Evolutionary conservation across 1,139 yeast species (phyloP).

Genomic region (Hansenula sp.): DNA sequence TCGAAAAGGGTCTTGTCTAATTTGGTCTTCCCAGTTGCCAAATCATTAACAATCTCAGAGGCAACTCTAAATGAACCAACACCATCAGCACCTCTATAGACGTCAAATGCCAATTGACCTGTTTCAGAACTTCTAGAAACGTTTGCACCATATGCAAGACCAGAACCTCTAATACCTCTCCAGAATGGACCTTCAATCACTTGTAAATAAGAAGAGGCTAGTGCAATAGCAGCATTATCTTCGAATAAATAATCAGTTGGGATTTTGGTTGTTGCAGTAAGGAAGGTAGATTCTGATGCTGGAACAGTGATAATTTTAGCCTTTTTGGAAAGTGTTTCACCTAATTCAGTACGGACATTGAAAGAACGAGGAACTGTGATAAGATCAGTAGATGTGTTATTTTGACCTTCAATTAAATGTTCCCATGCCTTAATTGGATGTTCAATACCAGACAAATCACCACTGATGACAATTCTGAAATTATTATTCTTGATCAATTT

Average conservation of each 20-base stretch:
- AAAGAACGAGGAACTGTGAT: slow-evolving; percentile 48
- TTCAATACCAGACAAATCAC: slow-evolving; percentile 50
- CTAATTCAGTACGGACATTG: slow-evolving; percentile 52
- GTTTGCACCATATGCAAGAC: slow-evolving; percentile 87
- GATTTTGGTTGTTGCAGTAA: slow-evolving; percentile 56
- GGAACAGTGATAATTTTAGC: slow-evolving; percentile 74
- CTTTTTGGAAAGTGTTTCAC: slow-evolving; percentile 44
- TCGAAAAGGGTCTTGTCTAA: slow-evolving; percentile 60
- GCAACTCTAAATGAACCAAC: slow-evolving; percentile 68
- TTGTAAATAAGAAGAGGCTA: slow-evolving; percentile 74
- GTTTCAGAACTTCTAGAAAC: slow-evolving; percentile 57
- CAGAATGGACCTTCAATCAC: slow-evolving; percentile 97
- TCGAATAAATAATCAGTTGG: slow-evolving; percentile 61
- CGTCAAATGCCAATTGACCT: slow-evolving; percentile 60
- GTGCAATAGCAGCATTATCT: slow-evolving; percentile 66
- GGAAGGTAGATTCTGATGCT: slow-evolving; percentile 82
- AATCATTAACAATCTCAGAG: slow-evolving; percentile 58
- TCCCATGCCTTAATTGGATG: slow-evolving; percentile 66
- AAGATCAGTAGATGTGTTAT: slow-evolving; percentile 2
- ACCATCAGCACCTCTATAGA: slow-evolving; percentile 85
- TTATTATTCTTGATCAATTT: slow-evolving; percentile 57
- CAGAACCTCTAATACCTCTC: slow-evolving; percentile 95
- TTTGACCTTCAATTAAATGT: slow-evolving; percentile 28
- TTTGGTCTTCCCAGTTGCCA: slow-evolving; percentile 44
- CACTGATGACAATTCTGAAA: slow-evolving; percentile 65